phyloP scores from a whole-genome alignment of 106 monocot species.

The Dioscorea zingiberensis region DNA sequence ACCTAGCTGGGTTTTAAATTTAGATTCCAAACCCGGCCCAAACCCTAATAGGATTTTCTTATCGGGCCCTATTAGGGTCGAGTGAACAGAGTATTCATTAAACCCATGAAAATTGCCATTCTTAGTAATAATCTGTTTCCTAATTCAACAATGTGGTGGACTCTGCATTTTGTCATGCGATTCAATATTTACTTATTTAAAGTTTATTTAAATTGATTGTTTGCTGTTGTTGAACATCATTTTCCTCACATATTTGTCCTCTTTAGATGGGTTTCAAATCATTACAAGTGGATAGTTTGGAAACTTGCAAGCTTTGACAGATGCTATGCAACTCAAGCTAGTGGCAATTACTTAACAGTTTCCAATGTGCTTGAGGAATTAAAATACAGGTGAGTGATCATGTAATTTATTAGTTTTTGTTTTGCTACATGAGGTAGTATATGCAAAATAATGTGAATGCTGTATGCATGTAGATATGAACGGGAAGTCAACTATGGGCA shows the following conservation, averaged over 20 bases:
- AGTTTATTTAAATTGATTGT: too few relatives aligned
- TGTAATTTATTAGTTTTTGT: neutral
- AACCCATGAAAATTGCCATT: too few relatives aligned
- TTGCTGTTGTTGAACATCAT: too few relatives aligned
- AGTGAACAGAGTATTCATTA: too few relatives aligned
- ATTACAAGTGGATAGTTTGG: conserved; percentile 98
- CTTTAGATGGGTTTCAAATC: conserved; percentile 85
- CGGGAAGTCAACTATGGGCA: conserved; percentile 86
- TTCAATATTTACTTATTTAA: too few relatives aligned
- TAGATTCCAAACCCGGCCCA: too few relatives aligned
- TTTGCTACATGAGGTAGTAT: neutral
- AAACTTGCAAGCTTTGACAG: conserved; percentile 88
- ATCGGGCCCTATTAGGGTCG: too few relatives aligned
- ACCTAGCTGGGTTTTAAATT: too few relatives aligned
- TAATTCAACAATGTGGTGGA: too few relatives aligned
- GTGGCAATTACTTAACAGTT: conserved; percentile 58
- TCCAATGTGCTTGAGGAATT: conserved; percentile 82
- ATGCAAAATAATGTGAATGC: neutral
- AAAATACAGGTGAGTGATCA: conserved; percentile 63
- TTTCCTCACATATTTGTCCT: neutral
- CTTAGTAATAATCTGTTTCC: too few relatives aligned
- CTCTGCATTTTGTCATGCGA: too few relatives aligned
- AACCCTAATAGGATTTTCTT: too few relatives aligned
- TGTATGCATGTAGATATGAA: conserved; percentile 64
- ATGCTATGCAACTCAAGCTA: conserved; percentile 52